Percentiles rank a stretch among this genome's conserved stretches.
These are phyloP conservation scores for Evernia prunastri DNA, from an alignment of 495 filamentous ascomycete genomes.

Conservation along the genomic window DNA sequence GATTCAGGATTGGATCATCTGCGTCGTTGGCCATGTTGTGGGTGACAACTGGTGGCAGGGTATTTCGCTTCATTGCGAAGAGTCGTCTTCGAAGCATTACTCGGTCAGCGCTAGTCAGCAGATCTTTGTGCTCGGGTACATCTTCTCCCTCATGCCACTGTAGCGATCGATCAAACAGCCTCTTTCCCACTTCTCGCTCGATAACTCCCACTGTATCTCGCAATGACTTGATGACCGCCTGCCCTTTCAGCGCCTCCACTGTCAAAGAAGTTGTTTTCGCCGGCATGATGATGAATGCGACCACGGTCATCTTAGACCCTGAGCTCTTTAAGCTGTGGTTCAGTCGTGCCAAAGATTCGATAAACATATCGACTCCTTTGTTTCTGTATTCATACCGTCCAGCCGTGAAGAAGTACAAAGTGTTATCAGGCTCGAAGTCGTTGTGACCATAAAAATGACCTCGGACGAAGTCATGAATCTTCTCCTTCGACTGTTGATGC, in stretches of 20 bases:
- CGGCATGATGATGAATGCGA: slow-evolving; percentile 99
- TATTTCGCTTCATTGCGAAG: slow-evolving; percentile 91
- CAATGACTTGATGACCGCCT: slow-evolving; percentile 93
- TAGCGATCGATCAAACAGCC: slow-evolving; percentile 87
- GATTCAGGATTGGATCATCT: slow-evolving; percentile 92
- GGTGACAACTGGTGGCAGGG: slow-evolving; percentile 91
- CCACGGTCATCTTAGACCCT: slow-evolving; percentile 87
- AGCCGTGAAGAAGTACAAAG: slow-evolving; percentile 95
- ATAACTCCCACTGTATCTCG: slow-evolving; percentile 87
- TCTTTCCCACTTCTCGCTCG: slow-evolving; percentile 81
- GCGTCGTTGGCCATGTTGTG: slow-evolving; percentile 96
- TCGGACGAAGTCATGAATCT: slow-evolving; percentile 96
- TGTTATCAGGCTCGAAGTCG: slow-evolving; percentile 93
- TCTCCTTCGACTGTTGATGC: slow-evolving; percentile 91
- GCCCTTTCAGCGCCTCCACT: slow-evolving; percentile 91
- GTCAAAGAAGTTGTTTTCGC: slow-evolving; percentile 95
- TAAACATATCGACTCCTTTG: slow-evolving; percentile 99
- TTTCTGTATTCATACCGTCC: slow-evolving; percentile 97
- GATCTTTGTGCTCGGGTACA: slow-evolving; percentile 90
- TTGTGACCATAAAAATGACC: slow-evolving; percentile 99
- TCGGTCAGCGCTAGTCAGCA: slow-evolving; percentile 84
- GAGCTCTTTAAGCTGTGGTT: slow-evolving; percentile 84
- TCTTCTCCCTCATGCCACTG: slow-evolving; percentile 91
- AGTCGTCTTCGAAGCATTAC: slow-evolving; percentile 86
- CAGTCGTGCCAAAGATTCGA: slow-evolving; percentile 87